Evolutionary conservation across 345 rosid species (phyloP).

Genomic region (Citrus medica): DNA sequence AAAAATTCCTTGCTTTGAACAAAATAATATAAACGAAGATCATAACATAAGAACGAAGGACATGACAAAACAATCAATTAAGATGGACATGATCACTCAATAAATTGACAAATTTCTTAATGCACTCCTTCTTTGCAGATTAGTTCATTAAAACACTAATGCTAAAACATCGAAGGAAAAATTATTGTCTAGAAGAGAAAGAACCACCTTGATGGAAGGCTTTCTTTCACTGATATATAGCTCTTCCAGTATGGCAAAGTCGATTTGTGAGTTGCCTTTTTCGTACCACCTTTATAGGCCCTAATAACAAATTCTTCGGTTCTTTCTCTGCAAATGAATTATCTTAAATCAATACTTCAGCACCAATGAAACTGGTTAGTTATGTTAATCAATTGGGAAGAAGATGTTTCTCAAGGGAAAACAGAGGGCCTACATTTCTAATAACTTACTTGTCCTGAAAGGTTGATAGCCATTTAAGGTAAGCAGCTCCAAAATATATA

Average conservation of each 20-base stretch:
- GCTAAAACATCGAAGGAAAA: background rate
- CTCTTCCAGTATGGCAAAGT: constrained; percentile 84
- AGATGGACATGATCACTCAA: background rate
- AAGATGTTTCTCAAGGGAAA: constrained; percentile 5
- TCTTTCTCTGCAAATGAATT: constrained; percentile 55
- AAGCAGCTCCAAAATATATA: constrained; percentile 88
- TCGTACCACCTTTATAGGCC: constrained; percentile 77
- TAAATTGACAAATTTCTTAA: background rate
- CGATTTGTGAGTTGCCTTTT: constrained; percentile 80
- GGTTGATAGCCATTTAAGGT: constrained; percentile 74
- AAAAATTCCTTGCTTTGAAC: background rate
- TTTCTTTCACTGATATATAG: constrained; percentile 75
- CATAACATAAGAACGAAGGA: background rate
- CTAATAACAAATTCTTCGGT: constrained; percentile 87
- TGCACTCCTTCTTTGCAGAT: background rate
- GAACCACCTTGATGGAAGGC: constrained; percentile 64
- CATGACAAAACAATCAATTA: too few relatives aligned
- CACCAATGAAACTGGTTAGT: background rate
- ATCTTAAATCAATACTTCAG: constrained; percentile 14
- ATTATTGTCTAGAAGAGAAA: background rate
- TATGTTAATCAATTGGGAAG: background rate
- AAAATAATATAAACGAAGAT: background rate
- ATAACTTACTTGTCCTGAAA: constrained; percentile 58
- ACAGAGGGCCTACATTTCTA: background rate
- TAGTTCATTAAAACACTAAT: background rate